Evolutionary conservation across 2,329 filamentous ascomycete genomes (phyloP), one percentile per base, ranked within the genome.

Genomic region (Xylaria sp.): DNA sequence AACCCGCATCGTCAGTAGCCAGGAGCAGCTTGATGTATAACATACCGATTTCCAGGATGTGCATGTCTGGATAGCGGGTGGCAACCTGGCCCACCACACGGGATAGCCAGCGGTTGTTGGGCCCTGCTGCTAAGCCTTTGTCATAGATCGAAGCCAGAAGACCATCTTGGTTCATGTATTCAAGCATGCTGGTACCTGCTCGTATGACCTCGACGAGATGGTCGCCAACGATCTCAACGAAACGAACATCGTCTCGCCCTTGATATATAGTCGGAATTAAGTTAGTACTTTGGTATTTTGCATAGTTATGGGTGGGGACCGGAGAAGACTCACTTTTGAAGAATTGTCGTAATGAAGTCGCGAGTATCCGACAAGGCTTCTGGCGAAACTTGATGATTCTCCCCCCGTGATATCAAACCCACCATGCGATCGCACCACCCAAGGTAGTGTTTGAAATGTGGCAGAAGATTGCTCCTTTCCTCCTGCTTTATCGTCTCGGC

Each of bases 21-120:
- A n/a, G n/a, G n/a, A n/a, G n/a, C n/a, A n/a, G n/a, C n/a, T n/a
- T n/a, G n/a, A n/a, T n/a, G n/a, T n/a, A n/a, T 18, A 30, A 55
- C 63, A 20, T 39, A 48, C 72, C 72, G 8, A 72, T 78, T 57
- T 84, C 82, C 4, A 85, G 67, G 34, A 85, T 78, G 2, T 80
- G 80, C 59, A 82, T 75, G n/a, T 77, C 77, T 0, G 83, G 83
- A 56, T 81, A 80, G 1, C 80, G 77, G 61, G 82, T 76, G 0
- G 76, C 62, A 10, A 85, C 74, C 48, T 81, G 80, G 2, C 72
- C 69, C 1, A 77, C 68, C 12, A 79, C 65, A 18, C 71, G 43
- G 50, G 73, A 23, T 15, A 57, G 34, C 53, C 53, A 57, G 10
- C 53, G 53, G 50, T 55, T 55, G 50, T 60, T 36, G 20, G 57